Percentiles rank a stretch among this genome's conserved stretches.
phyloP scores from a whole-genome alignment of 1,139 yeast species.

The Suhomyces maxii region DNA sequence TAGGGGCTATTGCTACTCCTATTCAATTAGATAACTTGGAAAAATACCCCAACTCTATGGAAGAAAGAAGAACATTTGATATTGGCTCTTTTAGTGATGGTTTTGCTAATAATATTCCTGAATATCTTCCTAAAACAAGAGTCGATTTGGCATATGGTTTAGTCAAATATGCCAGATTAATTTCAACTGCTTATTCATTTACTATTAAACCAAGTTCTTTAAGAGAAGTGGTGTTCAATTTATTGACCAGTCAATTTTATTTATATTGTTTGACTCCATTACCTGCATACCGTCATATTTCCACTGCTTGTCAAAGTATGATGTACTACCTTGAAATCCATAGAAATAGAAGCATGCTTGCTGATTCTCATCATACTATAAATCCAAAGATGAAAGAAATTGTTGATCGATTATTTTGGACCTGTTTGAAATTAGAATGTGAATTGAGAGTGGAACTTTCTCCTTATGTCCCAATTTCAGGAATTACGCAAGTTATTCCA shows the following conservation, averaged over 20 bases:
- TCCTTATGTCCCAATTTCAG: constrained; percentile 44
- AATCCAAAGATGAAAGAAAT: constrained; percentile 18
- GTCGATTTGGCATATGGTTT: constrained; percentile 25
- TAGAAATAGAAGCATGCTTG: constrained; percentile 5
- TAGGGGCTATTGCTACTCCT: constrained; percentile 35
- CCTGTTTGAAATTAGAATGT: constrained; percentile 47
- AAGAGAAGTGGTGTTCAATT: constrained; percentile 27
- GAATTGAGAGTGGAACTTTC: constrained; percentile 47
- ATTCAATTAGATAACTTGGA: constrained; percentile 37
- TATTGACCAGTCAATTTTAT: constrained; percentile 38
- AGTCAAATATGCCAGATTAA: constrained; percentile 24
- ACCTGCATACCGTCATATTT: constrained; percentile 35
- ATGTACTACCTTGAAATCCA: constrained; percentile 28
- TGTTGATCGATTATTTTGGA: constrained; percentile 47
- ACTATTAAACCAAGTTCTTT: constrained; percentile 22
- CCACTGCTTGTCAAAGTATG: constrained; percentile 36
- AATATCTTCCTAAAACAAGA: constrained; percentile 22
- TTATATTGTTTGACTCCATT: constrained; percentile 40
- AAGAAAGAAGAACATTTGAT: constrained; percentile 26
- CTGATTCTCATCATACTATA: constrained; percentile 9
- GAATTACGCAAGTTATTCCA: constrained; percentile 41
- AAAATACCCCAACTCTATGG: constrained; percentile 27
- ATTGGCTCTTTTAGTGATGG: constrained; percentile 20
- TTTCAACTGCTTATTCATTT: constrained; percentile 27
- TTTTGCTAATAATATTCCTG: constrained; percentile 12